These are phyloP conservation scores for Erysimum cheiri DNA, from an alignment of 441 rosid genomes.

Conservation along the genomic window DNA sequence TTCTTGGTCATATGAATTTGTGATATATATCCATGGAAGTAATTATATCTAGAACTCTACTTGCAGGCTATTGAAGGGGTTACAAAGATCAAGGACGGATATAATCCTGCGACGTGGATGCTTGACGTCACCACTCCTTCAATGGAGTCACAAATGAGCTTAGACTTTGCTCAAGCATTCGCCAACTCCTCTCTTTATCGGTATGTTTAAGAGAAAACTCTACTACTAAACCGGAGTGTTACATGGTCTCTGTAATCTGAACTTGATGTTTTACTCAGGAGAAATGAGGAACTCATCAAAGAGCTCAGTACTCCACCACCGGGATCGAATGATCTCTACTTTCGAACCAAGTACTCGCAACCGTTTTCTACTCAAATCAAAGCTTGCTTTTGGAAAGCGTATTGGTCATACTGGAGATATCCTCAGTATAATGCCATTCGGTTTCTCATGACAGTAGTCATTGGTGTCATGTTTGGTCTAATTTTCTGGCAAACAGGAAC, in stretches of 20 bases:
- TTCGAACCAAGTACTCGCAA: constrained; percentile 75
- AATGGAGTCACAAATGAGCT: constrained; percentile 63
- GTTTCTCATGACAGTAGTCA: constrained; percentile 59
- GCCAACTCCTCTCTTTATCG: constrained; percentile 59
- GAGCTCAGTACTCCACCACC: constrained; percentile 73
- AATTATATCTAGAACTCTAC: constrained; percentile 1
- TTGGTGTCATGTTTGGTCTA: constrained; percentile 71
- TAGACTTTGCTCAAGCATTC: constrained; percentile 80
- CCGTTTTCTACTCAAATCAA: constrained; percentile 62
- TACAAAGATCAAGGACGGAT: constrained; percentile 69
- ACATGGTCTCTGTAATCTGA: not conserved
- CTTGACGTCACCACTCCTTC: constrained; percentile 71
- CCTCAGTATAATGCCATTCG: constrained; percentile 75
- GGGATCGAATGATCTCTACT: constrained; percentile 71
- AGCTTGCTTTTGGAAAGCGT: constrained; percentile 89
- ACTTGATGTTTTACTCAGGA: constrained; percentile 51
- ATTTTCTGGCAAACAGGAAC: constrained; percentile 79
- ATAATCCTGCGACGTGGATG: constrained; percentile 98
- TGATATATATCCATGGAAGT: constrained; percentile 15
- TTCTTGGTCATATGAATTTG: not conserved
- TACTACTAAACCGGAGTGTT: not conserved
- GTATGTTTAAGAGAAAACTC: constrained; percentile 41
- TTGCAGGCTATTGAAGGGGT: constrained; percentile 72
- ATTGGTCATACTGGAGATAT: constrained; percentile 88
- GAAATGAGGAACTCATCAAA: constrained; percentile 72